A percentile compares a stretch with the other conserved stretches of the same genome.
Conservation (phyloP, 176 grass and related monocot genomes). For the Eremochloa ophiuroides region DNA sequence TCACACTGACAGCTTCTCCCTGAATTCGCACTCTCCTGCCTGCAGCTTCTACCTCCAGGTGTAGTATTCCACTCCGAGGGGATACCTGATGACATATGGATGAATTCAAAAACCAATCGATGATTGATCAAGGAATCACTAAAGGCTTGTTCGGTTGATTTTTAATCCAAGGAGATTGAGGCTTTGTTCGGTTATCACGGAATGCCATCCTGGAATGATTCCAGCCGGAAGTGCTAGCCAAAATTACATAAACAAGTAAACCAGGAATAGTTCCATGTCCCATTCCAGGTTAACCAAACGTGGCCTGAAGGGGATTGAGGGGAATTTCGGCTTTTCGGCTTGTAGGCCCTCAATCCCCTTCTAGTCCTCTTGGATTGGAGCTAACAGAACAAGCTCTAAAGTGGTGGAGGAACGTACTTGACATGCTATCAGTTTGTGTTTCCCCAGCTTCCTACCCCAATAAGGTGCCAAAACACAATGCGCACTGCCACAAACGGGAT, state of each 20-base stretch:
- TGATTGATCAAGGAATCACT: neutral
- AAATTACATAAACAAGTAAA: too few species aligned
- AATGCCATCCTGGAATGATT: too few species aligned
- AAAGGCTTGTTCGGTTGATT: neutral
- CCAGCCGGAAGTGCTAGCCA: too few species aligned
- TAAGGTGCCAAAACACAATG: conserved; percentile 71
- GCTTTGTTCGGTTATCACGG: too few species aligned
- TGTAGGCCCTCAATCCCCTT: too few species aligned
- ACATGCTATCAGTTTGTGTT: conserved; percentile 52
- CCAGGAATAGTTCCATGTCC: too few species aligned
- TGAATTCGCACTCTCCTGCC: conserved; percentile 48
- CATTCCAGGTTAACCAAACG: too few species aligned
- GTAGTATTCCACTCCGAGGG: conserved; percentile 52
- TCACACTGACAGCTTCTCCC: conserved; percentile 67
- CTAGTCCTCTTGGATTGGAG: too few species aligned
- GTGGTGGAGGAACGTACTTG: conserved; percentile 40
- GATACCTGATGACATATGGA: conserved; percentile 44
- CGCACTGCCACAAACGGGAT: conserved; percentile 70
- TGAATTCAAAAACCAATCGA: neutral
- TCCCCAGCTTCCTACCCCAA: conserved; percentile 68
- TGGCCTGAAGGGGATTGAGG: too few species aligned
- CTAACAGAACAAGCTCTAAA: neutral
- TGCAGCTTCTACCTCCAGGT: conserved; percentile 49
- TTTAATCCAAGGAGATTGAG: too few species aligned
- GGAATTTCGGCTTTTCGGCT: too few species aligned